Percentiles rank a stretch among this genome's conserved stretches.
phyloP scores from a whole-genome alignment of 352 stramenopile species.

The Peronospora tabacina region DNA sequence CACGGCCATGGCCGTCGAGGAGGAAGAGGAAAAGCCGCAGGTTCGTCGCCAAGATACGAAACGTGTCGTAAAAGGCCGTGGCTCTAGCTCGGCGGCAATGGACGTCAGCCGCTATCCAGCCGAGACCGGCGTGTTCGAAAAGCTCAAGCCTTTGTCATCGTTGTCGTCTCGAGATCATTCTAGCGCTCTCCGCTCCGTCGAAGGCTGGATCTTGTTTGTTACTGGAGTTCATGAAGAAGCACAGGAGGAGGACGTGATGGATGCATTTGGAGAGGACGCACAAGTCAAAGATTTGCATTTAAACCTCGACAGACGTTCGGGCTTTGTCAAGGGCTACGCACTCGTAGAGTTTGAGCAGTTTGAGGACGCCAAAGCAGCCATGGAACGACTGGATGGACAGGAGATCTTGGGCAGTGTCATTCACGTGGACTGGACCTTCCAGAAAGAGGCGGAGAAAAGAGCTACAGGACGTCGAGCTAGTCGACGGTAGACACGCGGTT shows the following conservation, averaged over 20 bases:
- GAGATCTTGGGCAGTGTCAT: conserved; percentile 88
- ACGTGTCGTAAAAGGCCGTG: conserved; percentile 66
- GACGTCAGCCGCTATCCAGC: conserved; percentile 62
- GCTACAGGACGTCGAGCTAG: conserved; percentile 30
- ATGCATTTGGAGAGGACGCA: conserved; percentile 93
- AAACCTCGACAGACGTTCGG: conserved; percentile 92
- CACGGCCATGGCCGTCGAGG: conserved; percentile 74
- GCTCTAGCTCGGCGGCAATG: conserved; percentile 55
- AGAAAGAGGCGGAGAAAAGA: conserved; percentile 36
- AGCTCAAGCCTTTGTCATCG: conserved; percentile 30
- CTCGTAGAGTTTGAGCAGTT: conserved; percentile 91
- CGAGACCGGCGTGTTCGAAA: conserved; percentile 75
- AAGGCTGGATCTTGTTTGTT: conserved; percentile 96
- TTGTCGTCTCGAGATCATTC: conserved; percentile 29
- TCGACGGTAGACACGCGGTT: conserved; percentile 37
- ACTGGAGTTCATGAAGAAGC: conserved; percentile 93
- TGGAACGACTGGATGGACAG: conserved; percentile 89
- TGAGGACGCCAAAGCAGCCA: conserved; percentile 86
- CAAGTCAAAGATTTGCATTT: conserved; percentile 94
- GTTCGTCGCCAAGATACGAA: conserved; percentile 11
- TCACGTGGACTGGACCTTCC: conserved; percentile 92
- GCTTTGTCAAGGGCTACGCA: conserved; percentile 94
- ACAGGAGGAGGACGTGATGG: conserved; percentile 93
- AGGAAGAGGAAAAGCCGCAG: conserved; percentile 51
- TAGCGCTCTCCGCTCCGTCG: conserved; percentile 76